Percentiles rank a stretch among this genome's conserved stretches.
Evolutionary conservation across 345 rosid genomes (phyloP).

Genomic region (Turnera subulata): DNA sequence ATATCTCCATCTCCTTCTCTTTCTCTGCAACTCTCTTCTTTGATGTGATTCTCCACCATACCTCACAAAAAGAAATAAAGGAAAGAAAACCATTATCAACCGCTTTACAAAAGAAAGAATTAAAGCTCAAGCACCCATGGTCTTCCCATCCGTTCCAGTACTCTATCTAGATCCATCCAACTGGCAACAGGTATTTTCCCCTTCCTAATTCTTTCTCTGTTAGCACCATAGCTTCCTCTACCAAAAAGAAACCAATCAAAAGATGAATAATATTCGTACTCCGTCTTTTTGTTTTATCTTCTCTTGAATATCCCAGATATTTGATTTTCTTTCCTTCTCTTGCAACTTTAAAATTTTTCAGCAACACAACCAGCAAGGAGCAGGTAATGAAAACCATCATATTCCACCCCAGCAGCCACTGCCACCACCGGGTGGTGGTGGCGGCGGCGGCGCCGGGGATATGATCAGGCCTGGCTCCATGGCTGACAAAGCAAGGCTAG

Average conservation of each 20-base stretch:
- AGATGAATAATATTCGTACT: constrained; percentile 33
- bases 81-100: constrained; percentile 20
- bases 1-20: constrained; percentile 32
- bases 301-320: constrained; percentile 45
- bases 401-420: constrained; percentile 36
- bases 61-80: constrained; percentile 2
- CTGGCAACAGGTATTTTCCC: constrained; percentile 51
- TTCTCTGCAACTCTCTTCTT: constrained; percentile 44
- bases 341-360: too few species aligned
- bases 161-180: constrained; percentile 59
- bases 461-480: constrained; percentile 43
- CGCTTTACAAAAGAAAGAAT: constrained; percentile 42
- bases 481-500: constrained; percentile 52
- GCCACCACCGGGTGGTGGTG: constrained; percentile 22
- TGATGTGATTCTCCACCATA: constrained; percentile 66
- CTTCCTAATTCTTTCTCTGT: not conserved
- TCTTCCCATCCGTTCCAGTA: constrained; percentile 54
- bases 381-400: constrained; percentile 16
- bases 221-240: constrained; percentile 16
- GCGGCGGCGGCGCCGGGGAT: constrained; percentile 17
- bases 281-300: constrained; percentile 20
- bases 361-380: constrained; percentile 40
- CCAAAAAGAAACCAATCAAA: constrained; percentile 21
- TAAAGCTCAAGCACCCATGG: constrained; percentile 45
- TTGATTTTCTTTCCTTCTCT: constrained; percentile 15